Evolutionary conservation across 139 green algal genomes (phyloP).

Genomic region (Desmodesmus armatus): DNA sequence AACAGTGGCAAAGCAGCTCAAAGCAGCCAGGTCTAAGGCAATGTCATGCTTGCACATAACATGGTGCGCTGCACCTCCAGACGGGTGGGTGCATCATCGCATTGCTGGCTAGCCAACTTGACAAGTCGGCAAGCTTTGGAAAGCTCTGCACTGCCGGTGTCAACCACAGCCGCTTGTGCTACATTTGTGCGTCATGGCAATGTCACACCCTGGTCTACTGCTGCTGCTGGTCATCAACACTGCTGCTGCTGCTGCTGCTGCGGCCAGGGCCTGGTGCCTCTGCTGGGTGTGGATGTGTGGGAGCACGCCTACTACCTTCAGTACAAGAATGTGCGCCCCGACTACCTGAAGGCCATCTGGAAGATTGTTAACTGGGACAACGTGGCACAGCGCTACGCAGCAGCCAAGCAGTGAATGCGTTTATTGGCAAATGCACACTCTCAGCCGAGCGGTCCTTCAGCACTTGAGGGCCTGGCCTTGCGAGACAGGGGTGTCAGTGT

Average conservation of each 20-base stretch:
- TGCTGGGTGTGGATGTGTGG: constrained; percentile 97
- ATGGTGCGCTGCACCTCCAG: too few relatives aligned
- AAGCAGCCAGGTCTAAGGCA: too few relatives aligned
- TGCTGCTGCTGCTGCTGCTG: background rate
- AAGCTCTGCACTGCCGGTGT: too few relatives aligned
- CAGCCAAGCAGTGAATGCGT: constrained; percentile 54
- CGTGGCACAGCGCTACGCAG: constrained; percentile 74
- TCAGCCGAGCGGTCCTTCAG: background rate
- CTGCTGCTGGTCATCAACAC: too few relatives aligned
- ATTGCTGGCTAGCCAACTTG: too few relatives aligned
- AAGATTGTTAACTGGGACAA: constrained; percentile 98
- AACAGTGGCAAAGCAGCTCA: too few relatives aligned
- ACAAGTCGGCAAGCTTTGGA: too few relatives aligned
- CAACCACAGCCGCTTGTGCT: too few relatives aligned
- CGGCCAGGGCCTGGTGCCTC: constrained; percentile 83
- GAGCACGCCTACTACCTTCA: constrained; percentile 81
- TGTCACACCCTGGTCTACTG: too few relatives aligned
- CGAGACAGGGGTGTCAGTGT: background rate
- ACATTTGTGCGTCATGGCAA: too few relatives aligned
- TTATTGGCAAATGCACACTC: background rate
- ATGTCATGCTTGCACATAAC: too few relatives aligned
- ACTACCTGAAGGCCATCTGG: constrained; percentile 98
- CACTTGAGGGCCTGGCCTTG: background rate
- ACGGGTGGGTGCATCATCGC: too few relatives aligned
- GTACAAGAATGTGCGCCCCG: constrained; percentile 97